These are phyloP conservation scores for Ricinus communis DNA, from an alignment of 345 rosid genomes.

Conservation along the genomic window DNA sequence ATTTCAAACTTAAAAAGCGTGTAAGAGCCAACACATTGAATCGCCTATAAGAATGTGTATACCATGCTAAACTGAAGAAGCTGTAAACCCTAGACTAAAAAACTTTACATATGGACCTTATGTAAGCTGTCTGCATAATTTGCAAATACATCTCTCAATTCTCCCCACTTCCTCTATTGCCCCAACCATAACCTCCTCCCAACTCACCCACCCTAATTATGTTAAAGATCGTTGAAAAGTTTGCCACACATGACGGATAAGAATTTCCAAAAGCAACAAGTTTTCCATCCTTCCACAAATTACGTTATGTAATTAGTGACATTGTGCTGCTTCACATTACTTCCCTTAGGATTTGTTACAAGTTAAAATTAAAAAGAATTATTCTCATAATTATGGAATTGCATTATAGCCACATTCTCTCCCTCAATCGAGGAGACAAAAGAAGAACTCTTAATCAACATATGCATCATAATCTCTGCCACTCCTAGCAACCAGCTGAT, in stretches of 20 bases:
- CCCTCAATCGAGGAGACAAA: background rate
- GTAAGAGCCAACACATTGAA: background rate
- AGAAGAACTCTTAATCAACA: background rate
- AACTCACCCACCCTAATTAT: background rate
- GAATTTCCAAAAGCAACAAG: background rate
- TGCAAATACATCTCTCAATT: background rate
- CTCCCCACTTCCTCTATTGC: background rate
- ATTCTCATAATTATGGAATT: background rate
- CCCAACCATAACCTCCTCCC: too few species aligned
- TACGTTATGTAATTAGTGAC: background rate
- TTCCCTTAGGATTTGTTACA: background rate
- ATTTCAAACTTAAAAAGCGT: background rate
- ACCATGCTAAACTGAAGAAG: background rate
- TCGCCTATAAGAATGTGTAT: background rate
- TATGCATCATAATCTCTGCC: background rate
- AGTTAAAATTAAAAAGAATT: too few species aligned
- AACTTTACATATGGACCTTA: background rate
- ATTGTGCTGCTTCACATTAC: background rate
- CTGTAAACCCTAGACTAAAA: background rate
- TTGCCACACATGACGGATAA: background rate
- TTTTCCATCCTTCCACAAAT: background rate
- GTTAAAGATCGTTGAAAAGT: background rate
- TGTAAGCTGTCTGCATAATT: background rate
- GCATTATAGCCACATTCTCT: background rate
- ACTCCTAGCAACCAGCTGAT: background rate